Conservation (phyloP, 208 protist genomes). For the Naegleria gruberi region DNA sequence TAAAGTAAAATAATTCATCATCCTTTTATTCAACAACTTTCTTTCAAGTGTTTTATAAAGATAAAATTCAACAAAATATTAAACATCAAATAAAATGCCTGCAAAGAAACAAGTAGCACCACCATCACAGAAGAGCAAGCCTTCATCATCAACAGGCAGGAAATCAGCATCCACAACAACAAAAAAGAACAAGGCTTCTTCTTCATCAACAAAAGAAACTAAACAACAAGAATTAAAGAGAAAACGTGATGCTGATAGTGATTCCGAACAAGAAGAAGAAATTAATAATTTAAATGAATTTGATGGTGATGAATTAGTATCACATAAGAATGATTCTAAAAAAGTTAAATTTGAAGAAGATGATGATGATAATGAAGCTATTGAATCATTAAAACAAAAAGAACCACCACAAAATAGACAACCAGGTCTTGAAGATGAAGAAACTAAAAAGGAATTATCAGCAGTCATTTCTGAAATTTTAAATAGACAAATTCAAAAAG, state of each 20-base stretch:
- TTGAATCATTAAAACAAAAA: neutral
- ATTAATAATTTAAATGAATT: neutral
- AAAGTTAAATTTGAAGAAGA: neutral
- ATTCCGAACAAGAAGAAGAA: neutral
- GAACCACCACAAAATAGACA: neutral
- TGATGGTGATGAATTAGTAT: too few species aligned
- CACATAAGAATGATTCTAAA: neutral
- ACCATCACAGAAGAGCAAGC: too few species aligned
- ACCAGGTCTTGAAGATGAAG: neutral
- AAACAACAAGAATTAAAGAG: too few species aligned
- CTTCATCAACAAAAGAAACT: too few species aligned
- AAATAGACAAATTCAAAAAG: neutral
- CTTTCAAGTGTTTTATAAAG: too few species aligned
- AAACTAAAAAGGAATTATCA: neutral
- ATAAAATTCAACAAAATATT: neutral
- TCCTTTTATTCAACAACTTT: too few species aligned
- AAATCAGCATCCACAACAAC: too few species aligned
- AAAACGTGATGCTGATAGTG: too few species aligned
- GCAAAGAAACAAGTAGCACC: neutral
- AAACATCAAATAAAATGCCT: neutral
- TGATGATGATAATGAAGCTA: neutral
- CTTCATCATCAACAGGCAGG: too few species aligned
- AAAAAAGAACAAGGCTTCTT: too few species aligned
- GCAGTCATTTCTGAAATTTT: neutral
- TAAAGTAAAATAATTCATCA: too few species aligned